Evolutionary conservation across 345 rosid species (phyloP).

Genomic region (Clarkia xantiana): DNA sequence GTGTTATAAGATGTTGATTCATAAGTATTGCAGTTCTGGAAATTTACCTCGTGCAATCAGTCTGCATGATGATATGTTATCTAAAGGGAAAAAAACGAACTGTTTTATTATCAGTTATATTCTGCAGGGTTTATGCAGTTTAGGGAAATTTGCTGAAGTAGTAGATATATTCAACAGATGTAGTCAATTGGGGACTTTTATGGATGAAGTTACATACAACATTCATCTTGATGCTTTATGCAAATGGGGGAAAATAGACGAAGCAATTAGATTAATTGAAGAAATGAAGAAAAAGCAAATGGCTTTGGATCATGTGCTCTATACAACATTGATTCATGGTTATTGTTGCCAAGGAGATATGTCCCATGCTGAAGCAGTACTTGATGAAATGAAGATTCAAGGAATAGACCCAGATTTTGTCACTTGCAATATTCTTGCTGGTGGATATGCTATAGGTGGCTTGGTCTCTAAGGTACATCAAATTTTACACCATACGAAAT

Average conservation of each 20-base stretch:
- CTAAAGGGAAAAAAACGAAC: conserved; percentile 38
- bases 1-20: conserved; percentile 30
- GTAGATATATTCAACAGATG: conserved; percentile 23
- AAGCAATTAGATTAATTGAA: conserved; percentile 27
- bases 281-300: conserved; percentile 44
- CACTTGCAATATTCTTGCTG: conserved; percentile 36
- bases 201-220: conserved; percentile 50
- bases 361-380: conserved; percentile 29
- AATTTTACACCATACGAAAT: conserved; percentile 24
- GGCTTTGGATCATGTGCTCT: conserved; percentile 43
- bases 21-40: conserved; percentile 28
- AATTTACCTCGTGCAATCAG: conserved; percentile 31
- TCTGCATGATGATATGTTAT: conserved; percentile 29
- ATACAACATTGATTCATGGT: conserved; percentile 59
- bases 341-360: conserved; percentile 36
- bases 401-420: conserved; percentile 41
- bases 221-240: conserved; percentile 39
- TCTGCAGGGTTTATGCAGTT: conserved; percentile 41
- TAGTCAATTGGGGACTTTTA: conserved; percentile 23
- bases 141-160: conserved; percentile 26
- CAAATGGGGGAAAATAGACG: conserved; percentile 47
- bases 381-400: conserved; percentile 34
- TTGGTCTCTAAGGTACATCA: conserved; percentile 14
- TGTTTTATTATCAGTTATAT: conserved; percentile 36
- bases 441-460: conserved; percentile 44